Percentiles rank a stretch among this genome's conserved stretches.
phyloP scores from a whole-genome alignment of 106 monocot genomes.

The Dioscorea zingiberensis region DNA sequence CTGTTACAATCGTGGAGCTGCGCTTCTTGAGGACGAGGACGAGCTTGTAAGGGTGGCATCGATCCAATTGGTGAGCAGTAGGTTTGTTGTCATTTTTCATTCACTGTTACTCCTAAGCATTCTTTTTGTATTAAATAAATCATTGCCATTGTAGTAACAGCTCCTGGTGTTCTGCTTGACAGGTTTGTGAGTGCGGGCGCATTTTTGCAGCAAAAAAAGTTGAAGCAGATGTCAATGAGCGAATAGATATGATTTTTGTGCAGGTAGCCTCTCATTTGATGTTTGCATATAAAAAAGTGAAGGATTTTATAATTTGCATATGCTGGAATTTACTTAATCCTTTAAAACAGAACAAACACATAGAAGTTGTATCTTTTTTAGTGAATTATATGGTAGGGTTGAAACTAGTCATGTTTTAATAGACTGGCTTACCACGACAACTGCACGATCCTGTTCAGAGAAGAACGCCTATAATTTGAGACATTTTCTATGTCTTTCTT shows the following conservation, averaged over 20 bases:
- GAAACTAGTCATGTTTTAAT: no score
- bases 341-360: no score
- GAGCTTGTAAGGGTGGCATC: constrained; percentile 41
- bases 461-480: no score
- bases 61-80: constrained; percentile 54
- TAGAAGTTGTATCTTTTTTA: no score
- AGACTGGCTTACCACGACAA: no score
- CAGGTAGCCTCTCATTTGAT: constrained; percentile 26
- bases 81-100: background rate
- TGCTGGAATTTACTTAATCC: no score
- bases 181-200: constrained; percentile 57
- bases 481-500: no score
- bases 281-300: background rate
- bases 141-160: background rate
- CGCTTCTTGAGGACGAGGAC: constrained; percentile 52
- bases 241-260: constrained; percentile 47
- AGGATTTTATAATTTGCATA: no score
- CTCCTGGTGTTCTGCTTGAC: background rate
- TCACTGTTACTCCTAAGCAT: background rate
- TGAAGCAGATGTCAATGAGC: constrained; percentile 6
- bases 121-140: background rate
- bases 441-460: no score
- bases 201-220: constrained; percentile 23
- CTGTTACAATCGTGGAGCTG: constrained; percentile 35
- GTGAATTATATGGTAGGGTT: no score